phyloP scores from a whole-genome alignment of 129 eudicot genomes.

The Helichrysum umbraculigerum region DNA sequence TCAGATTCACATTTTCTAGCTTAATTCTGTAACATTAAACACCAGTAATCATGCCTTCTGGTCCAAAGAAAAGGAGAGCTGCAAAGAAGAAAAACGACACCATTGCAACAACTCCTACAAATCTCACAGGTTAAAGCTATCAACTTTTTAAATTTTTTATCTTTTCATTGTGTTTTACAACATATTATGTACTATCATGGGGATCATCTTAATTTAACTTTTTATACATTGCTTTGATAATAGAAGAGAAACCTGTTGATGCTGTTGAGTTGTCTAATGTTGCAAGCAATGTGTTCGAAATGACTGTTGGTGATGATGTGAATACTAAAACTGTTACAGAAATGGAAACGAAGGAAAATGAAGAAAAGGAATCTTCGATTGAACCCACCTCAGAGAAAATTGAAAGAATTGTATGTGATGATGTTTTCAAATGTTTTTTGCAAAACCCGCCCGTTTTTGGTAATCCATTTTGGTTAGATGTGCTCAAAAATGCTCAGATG shows the following conservation, averaged over 20 bases:
- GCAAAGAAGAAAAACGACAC: conserved; percentile 27
- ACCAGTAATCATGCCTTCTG: conserved; percentile 33
- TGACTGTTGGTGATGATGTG: not conserved
- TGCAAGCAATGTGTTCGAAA: not conserved
- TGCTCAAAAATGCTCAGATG: not conserved
- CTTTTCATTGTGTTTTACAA: not conserved
- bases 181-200: not conserved
- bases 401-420: not conserved
- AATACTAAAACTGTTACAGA: not conserved
- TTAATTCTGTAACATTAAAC: not conserved
- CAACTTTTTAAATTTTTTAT: not conserved
- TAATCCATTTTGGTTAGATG: not conserved
- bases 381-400: not conserved
- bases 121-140: not conserved
- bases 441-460: not conserved
- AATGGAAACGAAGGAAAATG: not conserved
- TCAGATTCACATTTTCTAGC: not conserved
- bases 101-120: not conserved
- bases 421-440: not conserved
- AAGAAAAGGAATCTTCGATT: not conserved
- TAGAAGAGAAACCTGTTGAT: conserved; percentile 1
- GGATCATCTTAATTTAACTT: not conserved
- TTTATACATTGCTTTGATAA: not conserved
- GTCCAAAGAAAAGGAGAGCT: conserved; percentile 42
- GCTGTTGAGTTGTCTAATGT: not conserved